phyloP scores from a whole-genome alignment of 2,329 filamentous ascomycete genomes.

The Sporothrix sp. region DNA sequence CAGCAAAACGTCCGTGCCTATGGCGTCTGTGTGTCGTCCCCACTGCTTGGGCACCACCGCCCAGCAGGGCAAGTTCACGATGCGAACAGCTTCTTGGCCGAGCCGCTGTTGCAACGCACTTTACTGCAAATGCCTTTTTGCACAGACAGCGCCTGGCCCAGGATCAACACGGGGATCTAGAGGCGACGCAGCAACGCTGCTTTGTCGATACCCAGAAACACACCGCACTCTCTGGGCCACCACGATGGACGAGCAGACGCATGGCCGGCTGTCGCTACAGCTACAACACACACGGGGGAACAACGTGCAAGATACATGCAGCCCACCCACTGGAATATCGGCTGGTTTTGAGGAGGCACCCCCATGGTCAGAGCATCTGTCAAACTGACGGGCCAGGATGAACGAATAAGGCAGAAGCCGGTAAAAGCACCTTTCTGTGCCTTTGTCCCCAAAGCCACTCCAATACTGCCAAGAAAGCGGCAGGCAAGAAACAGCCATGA shows the following conservation, averaged over 20 bases:
- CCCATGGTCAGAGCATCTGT: no score
- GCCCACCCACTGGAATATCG: no score
- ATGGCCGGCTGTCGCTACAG: no score
- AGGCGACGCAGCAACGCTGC: constrained; percentile 6
- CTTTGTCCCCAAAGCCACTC: constrained; percentile 17
- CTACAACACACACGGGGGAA: no score
- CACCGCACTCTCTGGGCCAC: constrained; percentile 5
- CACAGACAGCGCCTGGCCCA: not conserved
- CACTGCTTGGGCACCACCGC: not conserved
- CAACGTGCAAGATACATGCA: no score
- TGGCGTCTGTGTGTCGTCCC: constrained; percentile 10
- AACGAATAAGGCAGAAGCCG: constrained; percentile 14
- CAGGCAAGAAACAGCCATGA: constrained; percentile 12
- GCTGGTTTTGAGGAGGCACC: no score
- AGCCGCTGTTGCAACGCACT: not conserved
- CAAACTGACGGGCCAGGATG: not conserved
- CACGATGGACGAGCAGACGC: no score
- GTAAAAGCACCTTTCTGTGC: constrained; percentile 23
- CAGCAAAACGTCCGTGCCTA: constrained; percentile 12
- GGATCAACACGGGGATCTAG: constrained; percentile 6
- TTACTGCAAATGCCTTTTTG: constrained; percentile 1
- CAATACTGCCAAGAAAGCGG: constrained; percentile 15
- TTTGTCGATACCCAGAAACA: constrained; percentile 6
- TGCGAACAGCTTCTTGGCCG: not conserved
- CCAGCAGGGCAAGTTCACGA: not conserved